Percentiles rank a stretch among this genome's conserved stretches.
phyloP scores from a whole-genome alignment of 768 basidiomycete genomes.

The Rhodotorula diobovata region DNA sequence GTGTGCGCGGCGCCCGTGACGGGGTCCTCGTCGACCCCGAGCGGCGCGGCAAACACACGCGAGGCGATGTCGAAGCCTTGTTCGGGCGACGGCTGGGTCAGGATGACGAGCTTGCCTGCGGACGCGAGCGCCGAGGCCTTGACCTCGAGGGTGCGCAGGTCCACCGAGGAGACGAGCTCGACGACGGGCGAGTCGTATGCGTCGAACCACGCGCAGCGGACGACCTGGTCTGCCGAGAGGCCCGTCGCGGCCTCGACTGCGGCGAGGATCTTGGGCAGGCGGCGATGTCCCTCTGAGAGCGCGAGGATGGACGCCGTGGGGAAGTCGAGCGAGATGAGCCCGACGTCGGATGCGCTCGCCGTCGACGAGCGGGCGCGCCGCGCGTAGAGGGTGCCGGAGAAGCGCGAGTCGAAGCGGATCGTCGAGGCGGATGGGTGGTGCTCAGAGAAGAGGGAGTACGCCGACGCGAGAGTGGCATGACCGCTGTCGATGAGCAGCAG shows the following conservation, averaged over 20 bases:
- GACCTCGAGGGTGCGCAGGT: conserved; percentile 5
- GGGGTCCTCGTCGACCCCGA: conserved; percentile 45
- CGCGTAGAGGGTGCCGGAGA: conserved; percentile 37
- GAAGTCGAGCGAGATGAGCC: conserved; percentile 43
- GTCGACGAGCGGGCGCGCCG: conserved; percentile 7
- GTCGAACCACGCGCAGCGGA: conserved; percentile 27
- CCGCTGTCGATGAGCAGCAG: conserved; percentile 31
- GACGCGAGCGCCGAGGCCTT: background rate
- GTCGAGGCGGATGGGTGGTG: conserved; percentile 16
- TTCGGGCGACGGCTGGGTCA: conserved; percentile 35
- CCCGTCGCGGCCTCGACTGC: background rate
- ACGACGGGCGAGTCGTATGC: conserved; percentile 9
- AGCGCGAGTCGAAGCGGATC: conserved; percentile 38
- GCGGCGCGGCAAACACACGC: conserved; percentile 44
- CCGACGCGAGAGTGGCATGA: conserved; percentile 47
- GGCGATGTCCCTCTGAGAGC: conserved; percentile 2
- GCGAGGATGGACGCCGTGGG: conserved; percentile 34
- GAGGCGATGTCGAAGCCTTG: conserved; percentile 41
- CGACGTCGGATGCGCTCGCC: background rate
- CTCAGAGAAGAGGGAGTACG: conserved; percentile 42
- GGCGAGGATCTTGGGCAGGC: conserved; percentile 4
- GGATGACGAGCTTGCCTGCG: conserved; percentile 18
- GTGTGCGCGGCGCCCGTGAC: conserved; percentile 47
- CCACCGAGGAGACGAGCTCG: conserved; percentile 11
- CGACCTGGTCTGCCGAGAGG: conserved; percentile 17